phyloP scores from a whole-genome alignment of 176 grass and related monocot genomes.

The Miscanthus lutarioriparius region DNA sequence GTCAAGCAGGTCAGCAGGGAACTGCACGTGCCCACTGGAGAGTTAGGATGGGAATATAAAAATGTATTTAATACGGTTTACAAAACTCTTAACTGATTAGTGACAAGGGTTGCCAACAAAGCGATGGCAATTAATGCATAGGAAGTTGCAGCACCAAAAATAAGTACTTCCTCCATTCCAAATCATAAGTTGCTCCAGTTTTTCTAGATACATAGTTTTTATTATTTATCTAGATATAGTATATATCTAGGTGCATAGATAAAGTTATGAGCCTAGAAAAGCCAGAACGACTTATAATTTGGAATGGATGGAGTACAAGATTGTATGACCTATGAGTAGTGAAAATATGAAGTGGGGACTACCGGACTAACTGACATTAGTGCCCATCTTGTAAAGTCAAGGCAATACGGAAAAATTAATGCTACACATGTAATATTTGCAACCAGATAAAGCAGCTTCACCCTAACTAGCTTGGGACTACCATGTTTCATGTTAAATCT shows the following conservation, averaged over 20 bases:
- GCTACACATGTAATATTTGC: neutral
- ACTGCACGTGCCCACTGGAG: neutral
- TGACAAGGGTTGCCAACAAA: neutral
- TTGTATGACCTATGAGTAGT: neutral
- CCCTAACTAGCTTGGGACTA: too few species aligned
- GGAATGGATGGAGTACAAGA: too few species aligned
- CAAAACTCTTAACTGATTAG: neutral
- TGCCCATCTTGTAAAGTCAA: slow-evolving; percentile 11
- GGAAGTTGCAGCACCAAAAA: slow-evolving; percentile 15
- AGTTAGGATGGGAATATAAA: slow-evolving; percentile 10
- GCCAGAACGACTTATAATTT: too few species aligned
- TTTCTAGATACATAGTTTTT: neutral
- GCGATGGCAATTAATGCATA: slow-evolving; percentile 7
- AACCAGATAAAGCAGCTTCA: neutral
- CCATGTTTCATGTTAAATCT: slow-evolving; percentile 2
- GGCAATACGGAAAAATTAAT: slow-evolving; percentile 1
- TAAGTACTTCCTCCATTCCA: neutral
- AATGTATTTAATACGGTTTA: neutral
- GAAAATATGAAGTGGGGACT: slow-evolving; percentile 1
- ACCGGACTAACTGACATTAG: neutral
- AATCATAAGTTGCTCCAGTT: neutral
- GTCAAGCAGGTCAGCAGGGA: neutral
- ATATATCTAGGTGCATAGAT: neutral
- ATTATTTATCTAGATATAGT: neutral
- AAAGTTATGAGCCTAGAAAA: neutral